Evolutionary conservation across 2,329 filamentous ascomycete genomes (phyloP), one percentile per base, ranked within the genome.

Genomic region (Pseudogymnoascus sp.): DNA sequence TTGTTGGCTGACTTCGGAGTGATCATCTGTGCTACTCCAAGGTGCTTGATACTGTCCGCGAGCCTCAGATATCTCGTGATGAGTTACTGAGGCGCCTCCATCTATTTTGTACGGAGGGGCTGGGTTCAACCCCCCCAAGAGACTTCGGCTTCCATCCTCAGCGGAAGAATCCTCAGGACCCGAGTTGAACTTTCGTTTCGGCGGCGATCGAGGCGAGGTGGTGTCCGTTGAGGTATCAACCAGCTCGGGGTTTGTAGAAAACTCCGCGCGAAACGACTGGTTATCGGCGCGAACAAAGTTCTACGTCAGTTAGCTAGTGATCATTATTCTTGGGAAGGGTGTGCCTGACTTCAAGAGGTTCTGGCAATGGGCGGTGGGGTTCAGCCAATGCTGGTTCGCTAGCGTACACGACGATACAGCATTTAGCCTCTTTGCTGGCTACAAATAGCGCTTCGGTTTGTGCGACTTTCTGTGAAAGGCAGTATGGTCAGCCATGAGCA

Each of bases 271-370:
- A 70, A 85, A 85, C 1, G 76, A 74, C 63, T 77, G 78, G 66
- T 84, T 85, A 61, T 85, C 82, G 38, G 76, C 76, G 40, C 76
- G 77, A 4, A 80, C 75, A 68, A 85, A 85, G 33, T 76, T 75
- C 71, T 81, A 73, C 66, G 13, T 74, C 68, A 44, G 66, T 21
- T 38, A 50, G 26, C 5, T 40, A 59, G 19, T 38, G 44, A 13
- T 31, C n/a, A 21, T 15, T 10, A 17, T 40, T 33, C 31, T 7
- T 19, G 3, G n/a, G 15, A 47, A 26, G 11, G 47, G 31, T 21
- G 47, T 11, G 15, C 70, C 74, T 65, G 62, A 77, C 76, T 40
- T 76, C 73, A 21, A 79, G 68, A 61, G 74, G 64, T 59, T 72
- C 70, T 28, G 81, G 74, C 15, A 84, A 71, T 10, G 76, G 72